Base-by-base conservation (phyloP, 2,329 filamentous ascomycete genomes). In the Dactylella cylindrospora region DNA sequence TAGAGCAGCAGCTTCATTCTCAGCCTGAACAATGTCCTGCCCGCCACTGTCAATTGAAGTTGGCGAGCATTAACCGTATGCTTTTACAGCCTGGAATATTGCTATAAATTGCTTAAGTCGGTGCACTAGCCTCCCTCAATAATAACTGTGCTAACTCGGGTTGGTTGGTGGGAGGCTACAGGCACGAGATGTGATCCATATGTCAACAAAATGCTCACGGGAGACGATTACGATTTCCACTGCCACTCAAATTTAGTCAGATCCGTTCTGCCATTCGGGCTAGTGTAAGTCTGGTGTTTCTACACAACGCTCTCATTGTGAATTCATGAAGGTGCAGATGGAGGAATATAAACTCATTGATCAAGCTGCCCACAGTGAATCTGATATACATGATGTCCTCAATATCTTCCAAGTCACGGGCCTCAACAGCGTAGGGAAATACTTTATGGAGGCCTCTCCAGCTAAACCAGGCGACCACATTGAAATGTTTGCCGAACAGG, bases 391-490 rank as follows among this genome's bases (percentile, higher is more conserved):
- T 69, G 88, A 94, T 71, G 88, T 94, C 0, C 77, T 94, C 49
- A 94, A 94, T 69, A 77, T 94, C 2, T 93, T 94, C 70, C 88
- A 94, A 71, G 86, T 90, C 5, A 93, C 88, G 0, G 87, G 88
- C 0, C 71, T 93, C 39, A 84, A 93, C 68, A 76, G 80, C 47
- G 69, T 84, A 60, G 87, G 86, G 0, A 79, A 82, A 46, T 91
- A 90, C 67, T 90, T 88, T 62, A 94, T 94, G 78, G 82, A 78
- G 54, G 78, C 81, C 0, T 80, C 77, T 54, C 81, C 81, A 0
- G 81, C 81, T 0, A 71, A 74, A 49, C 67, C 72, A 5, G 79
- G 77, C 0, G 81, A 84, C 55, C 82, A 78, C 52, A 80, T 91
- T 53, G 85, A 89, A 72, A 90, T 93, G 70, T 81, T 93, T 61